Base-by-base conservation (phyloP, 495 filamentous ascomycete species). In the Xylaria curta region DNA sequence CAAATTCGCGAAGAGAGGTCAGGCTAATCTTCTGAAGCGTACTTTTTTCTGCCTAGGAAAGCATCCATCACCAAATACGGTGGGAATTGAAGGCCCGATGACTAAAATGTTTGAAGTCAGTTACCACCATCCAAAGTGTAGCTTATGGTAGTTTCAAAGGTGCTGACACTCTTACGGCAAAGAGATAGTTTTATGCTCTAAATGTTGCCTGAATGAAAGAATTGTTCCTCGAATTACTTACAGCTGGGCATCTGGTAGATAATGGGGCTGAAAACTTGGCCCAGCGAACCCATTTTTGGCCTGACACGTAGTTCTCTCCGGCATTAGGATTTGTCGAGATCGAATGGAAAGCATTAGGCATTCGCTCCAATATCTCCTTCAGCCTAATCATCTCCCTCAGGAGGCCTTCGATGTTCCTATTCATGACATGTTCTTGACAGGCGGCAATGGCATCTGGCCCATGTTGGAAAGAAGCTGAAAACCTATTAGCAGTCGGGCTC, bases 401-500 rank as follows among this genome's bases (percentile, higher is more conserved):
- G 21, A 87, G 80, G 10, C 82, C 84, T 73, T 87, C 83, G 60
- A 82, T 75, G 71, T 87, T 82, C 47, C 76, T 76, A 71, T 79
- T 84, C 84, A 87, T 86, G 47, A 86, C 85, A 46, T 83, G 82
- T 68, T 87, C 85, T 74, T 87, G 85, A 70, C 84, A 86, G 17
- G 82, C 80, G 13, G 82, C 82, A n/a, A 84, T 84, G 46, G 82
- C 80, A 59, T 84, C 82, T 21, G 81, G 79, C 10, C 82, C 82
- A 66, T 84, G 81, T 61, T 84, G 81, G 68, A 84, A 84, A 8
- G 82, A 84, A 31, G 82, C 82, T 78, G 44, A 53, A 26, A 64
- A 44, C 36, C 1, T 59, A 58, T 78, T 56, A 78, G 66, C 53
- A 73, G 38, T 51, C 19, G 31, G 46, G 24, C 4, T 9, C 36